Evolutionary conservation across 2,329 filamentous ascomycete species (phyloP).

Genomic region (Cryphonectria radicalis): DNA sequence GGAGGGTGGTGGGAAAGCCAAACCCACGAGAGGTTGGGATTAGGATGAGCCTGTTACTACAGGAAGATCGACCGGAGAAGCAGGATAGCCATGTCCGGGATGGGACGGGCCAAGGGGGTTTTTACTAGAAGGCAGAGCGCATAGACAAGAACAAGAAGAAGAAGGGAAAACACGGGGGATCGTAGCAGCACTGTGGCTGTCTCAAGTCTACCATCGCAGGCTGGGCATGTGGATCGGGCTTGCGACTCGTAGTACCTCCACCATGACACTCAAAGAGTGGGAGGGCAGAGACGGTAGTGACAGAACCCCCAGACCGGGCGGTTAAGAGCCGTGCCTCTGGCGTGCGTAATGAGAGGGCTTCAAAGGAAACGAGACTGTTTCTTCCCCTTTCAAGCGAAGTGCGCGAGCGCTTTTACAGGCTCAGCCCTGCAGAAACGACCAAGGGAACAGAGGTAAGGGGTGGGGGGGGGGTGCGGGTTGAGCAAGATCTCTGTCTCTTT

Average conservation of each 20-base stretch:
- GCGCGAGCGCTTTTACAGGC: not conserved
- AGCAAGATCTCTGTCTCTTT: not conserved
- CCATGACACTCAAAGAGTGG: constrained; percentile 1
- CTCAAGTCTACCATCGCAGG: not conserved
- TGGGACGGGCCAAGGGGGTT: constrained; percentile 21
- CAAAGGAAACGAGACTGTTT: constrained; percentile 1
- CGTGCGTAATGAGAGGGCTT: constrained; percentile 20
- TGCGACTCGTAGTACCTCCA: constrained; percentile 24
- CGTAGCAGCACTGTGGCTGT: not conserved
- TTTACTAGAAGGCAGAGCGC: constrained; percentile 6
- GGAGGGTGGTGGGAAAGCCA: constrained; percentile 13
- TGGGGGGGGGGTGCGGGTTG: not conserved
- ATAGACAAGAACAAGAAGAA: not conserved
- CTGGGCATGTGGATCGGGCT: constrained; percentile 17
- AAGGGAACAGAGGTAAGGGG: not conserved
- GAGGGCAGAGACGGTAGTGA: constrained; percentile 18
- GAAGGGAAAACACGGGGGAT: constrained; percentile 11
- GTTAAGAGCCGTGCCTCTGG: constrained; percentile 26
- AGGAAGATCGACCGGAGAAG: constrained; percentile 23
- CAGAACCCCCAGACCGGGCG: constrained; percentile 17
- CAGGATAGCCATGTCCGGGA: constrained; percentile 14
- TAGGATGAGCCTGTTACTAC: constrained; percentile 15
- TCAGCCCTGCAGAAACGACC: constrained; percentile 6
- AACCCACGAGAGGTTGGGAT: constrained; percentile 23
- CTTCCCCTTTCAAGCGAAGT: constrained; percentile 2